Conservation (phyloP, 371 early-diverging fungal species). For the Mucor lusitanicus region DNA sequence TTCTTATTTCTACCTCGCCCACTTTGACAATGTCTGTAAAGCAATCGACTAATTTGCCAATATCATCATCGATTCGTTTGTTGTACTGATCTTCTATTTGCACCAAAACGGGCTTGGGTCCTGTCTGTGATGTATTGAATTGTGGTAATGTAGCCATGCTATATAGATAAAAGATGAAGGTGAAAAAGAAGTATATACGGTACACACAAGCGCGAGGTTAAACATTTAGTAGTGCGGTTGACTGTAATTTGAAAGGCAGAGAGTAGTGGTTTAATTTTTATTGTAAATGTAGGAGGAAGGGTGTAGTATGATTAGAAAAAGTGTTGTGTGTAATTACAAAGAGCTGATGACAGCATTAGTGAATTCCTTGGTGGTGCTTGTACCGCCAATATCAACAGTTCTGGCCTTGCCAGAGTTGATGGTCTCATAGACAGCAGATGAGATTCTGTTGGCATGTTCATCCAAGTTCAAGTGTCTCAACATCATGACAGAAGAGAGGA, state of each 20-base stretch:
- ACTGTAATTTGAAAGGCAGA: too few species aligned
- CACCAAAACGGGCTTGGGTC: slow-evolving; percentile 25
- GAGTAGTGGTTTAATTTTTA: too few species aligned
- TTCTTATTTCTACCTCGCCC: slow-evolving; percentile 60
- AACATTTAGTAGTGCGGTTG: too few species aligned
- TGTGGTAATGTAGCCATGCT: slow-evolving; percentile 16
- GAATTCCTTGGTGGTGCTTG: slow-evolving; percentile 84
- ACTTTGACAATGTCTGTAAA: slow-evolving; percentile 66
- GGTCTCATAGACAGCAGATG: slow-evolving; percentile 62
- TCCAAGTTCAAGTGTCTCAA: slow-evolving; percentile 89
- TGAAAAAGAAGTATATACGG: not conserved
- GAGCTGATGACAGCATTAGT: slow-evolving; percentile 77
- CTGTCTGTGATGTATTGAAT: slow-evolving; percentile 1
- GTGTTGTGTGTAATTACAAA: slow-evolving; percentile 59
- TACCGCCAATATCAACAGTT: slow-evolving; percentile 52
- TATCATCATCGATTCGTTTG: slow-evolving; percentile 63
- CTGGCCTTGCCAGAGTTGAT: slow-evolving; percentile 28
- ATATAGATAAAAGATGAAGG: not conserved
- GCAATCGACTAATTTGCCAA: slow-evolving; percentile 61
- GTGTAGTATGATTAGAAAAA: too few species aligned
- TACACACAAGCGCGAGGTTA: too few species aligned
- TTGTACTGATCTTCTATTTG: slow-evolving; percentile 66
- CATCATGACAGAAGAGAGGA: slow-evolving; percentile 90
- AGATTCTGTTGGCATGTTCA: slow-evolving; percentile 83
- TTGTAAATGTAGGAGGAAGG: too few species aligned